Base-by-base conservation (phyloP, 2,329 filamentous ascomycete genomes). In the Penicillium sp. region DNA sequence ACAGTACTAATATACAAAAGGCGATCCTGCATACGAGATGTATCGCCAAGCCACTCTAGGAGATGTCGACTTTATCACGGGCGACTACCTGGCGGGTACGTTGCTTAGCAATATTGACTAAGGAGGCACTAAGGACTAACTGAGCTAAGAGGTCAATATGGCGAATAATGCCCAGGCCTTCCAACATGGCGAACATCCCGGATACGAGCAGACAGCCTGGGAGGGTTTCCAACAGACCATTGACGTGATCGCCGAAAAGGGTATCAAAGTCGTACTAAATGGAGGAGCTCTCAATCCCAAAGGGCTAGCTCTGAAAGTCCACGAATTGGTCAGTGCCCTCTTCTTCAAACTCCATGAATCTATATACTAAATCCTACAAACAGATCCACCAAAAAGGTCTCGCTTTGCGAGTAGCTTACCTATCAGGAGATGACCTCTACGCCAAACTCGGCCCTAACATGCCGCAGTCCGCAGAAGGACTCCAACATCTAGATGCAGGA, bases 251-350 rank as follows among this genome's bases (percentile, higher is more conserved):
- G 69, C 76, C 1, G 70, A 79, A 49, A 79, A 82, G 58, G 66
- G 75, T 0, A 85, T 85, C 70, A 83, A 82, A 59, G 73, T 86
- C 13, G 74, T 84, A 36, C 74, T 84, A 55, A 85, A 86, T 62
- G 83, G 83, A 2, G 84, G 84, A 0, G 81, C 79, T 2, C 75
- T 82, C 17, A 82, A 86, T 56, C 84, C 84, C 0, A 75, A 75
- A 56, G 81, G 78, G 0, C 64, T 86, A 17, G 81, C 83, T 2
- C 64, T 79, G 50, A 77, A 79, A 55, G 73, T 79, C 0, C 68
- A 75, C 5, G 66, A 74, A 19, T 60, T 83, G 58, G 75, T 76
- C 38, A 61, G 61, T 63, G 19, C 3, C 17, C 63, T 1, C 10
- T 17, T 35, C 4, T 4, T 10, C 13, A 1, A n/a, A 13, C 13